Evolutionary conservation across 176 grass and related monocot species (phyloP), one percentile per base, ranked within the genome.

Genomic region (Bothriochloa decipiens): DNA sequence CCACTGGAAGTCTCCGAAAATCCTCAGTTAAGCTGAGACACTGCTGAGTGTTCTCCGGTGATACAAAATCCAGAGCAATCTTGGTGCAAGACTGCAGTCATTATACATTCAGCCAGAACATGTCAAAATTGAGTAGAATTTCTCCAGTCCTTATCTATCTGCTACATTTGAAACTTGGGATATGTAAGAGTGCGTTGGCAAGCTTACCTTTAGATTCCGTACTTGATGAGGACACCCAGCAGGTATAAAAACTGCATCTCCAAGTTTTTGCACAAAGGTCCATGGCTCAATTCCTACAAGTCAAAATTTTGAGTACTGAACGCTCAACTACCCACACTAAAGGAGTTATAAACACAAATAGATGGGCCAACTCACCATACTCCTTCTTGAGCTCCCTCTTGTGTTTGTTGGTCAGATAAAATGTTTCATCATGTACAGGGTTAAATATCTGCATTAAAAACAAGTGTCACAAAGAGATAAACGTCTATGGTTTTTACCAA

Each of bases 151-250:
- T 69, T 9, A 42, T 43, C 5, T 72, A 75, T 42, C 9, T 79
- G 40, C 15, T 62, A 41, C 49, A 70, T 25, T 25, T 75, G 36
- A 2, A 84, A 82, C 36, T 26, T 55, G 17, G 9, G 28, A 61
- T 65, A 68, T 76, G 33, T 27, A 86, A 42, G 58, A 75, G 50
- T 29, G 35, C 49, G 57, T 52, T 28, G 28, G 23, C 23, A 85
- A 66, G 52, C 47, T 78, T 81, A 92, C 93, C 93, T 92, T 92
- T 20, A 95, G 70, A 90, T 95, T 95, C 46, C 93, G 89, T 53
- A 95, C 93, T 95, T 95, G 93, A 86, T 95, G 93, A 46, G 90
- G 93, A 60, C 90, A 95, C 8, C 93, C 90, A 7, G 93, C 90
- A 81, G 93, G 93, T 64, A 95, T 92, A 35, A 95, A 92, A 37